Evolutionary conservation across 768 basidiomycete species (phyloP).

Genomic region (Boletus vinaceobasis): DNA sequence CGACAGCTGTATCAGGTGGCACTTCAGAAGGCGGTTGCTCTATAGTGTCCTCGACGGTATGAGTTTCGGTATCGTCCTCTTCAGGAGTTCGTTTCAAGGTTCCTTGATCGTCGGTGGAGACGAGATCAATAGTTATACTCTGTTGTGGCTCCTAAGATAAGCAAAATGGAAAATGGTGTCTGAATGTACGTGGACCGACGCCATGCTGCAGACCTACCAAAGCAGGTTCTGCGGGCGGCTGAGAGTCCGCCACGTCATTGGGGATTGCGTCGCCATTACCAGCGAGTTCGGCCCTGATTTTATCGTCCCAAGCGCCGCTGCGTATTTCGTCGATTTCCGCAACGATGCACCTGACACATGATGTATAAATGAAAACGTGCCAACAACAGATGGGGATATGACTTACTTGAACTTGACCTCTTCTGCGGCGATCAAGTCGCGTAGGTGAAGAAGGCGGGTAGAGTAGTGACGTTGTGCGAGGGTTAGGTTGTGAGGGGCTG

Average conservation of each 20-base stretch:
- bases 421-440: slow-evolving; percentile 64
- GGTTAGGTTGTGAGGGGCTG: slow-evolving; percentile 62
- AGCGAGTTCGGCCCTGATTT: slow-evolving; percentile 38
- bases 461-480: slow-evolving; percentile 77
- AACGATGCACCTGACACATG: slow-evolving; percentile 49
- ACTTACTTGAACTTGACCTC: slow-evolving; percentile 77
- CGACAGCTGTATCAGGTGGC: slow-evolving; percentile 1
- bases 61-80: not conserved
- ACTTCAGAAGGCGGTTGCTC: slow-evolving; percentile 1
- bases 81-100: not conserved
- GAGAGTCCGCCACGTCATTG: not conserved
- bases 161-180: not conserved
- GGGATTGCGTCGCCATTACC: slow-evolving; percentile 5
- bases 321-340: slow-evolving; percentile 78
- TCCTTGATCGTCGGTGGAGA: slow-evolving; percentile 1
- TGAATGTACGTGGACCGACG: not conserved
- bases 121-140: not conserved
- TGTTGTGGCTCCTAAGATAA: slow-evolving; percentile 12
- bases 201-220: slow-evolving; percentile 8
- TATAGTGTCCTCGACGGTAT: not conserved
- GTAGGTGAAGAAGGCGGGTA: slow-evolving; percentile 67
- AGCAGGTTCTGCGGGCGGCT: not conserved
- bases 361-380: not conserved
- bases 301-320: slow-evolving; percentile 59
- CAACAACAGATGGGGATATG: not conserved